Evolutionary conservation across 139 green algal species (phyloP), one percentile per base, ranked within the genome.

Genomic region (Microglena sp.): DNA sequence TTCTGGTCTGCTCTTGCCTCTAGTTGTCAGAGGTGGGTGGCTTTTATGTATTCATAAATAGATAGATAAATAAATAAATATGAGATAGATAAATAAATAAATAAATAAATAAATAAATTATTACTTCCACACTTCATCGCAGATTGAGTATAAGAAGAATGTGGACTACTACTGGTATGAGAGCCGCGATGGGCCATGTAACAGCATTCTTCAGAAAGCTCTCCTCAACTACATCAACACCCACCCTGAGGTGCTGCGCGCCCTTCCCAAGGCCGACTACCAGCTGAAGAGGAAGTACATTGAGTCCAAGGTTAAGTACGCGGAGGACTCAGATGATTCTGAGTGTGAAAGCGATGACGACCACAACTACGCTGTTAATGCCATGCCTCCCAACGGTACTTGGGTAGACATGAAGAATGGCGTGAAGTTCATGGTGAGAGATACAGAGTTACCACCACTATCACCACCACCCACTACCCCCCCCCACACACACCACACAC

Each of bases 381-480:
- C 58, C 7, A 40, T 64, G 2, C 67, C 73, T 1, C 36, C 57
- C 0, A n/a, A 50, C 1, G 63, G 58, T 15, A 6, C 27, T 11
- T 78, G 66, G 66, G 33, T 74, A 0, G 63, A 75, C 21, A 62
- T 75, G 1, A 64, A 70, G 40, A 72, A 70, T 33, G 67, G 67
- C 18, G 66, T 75, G 24, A 15, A 61, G 35, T 75, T 62, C 43
- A 70, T 71, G 70, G 43, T 62, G 30, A 62, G n/a, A 22, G 55
- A n/a, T n/a, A n/a, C n/a, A n/a, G n/a, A n/a, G n/a, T n/a, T n/a
- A n/a, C n/a, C n/a, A n/a, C n/a, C n/a, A n/a, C n/a, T n/a, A n/a
- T n/a, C n/a, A n/a, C n/a, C n/a, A n/a, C n/a, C n/a, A n/a, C n/a
- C n/a, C n/a, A n/a, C n/a, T n/a, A n/a, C n/a, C n/a, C n/a, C n/a